Base-by-base conservation (phyloP, 1,284 basidiomycete species). In the Coniophora puteana region DNA sequence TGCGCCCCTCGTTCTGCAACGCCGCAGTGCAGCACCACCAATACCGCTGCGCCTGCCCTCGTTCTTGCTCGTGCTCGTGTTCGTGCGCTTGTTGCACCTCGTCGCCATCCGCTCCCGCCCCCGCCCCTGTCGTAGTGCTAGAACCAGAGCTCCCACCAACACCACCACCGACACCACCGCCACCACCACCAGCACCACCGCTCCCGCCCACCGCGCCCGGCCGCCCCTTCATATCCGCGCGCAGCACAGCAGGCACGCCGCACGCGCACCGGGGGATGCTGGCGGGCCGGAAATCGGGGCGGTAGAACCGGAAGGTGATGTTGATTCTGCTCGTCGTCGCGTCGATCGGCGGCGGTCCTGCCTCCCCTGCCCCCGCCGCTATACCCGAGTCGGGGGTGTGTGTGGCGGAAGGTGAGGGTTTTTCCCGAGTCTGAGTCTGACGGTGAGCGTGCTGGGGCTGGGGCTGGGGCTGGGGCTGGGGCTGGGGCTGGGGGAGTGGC, bases 1-100 rank as follows among this genome's bases (percentile, higher is more conserved):
- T 86, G 61, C 92, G 90, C 17, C 89, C 81, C 14, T 89, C 81
- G 44, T 90, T 91, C 62, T 88, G 82, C 13, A 82, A 82, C 0
- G 84, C 84, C 8, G 80, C 83, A 55, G 89, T 87, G 54, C 92
- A 94, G 35, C 79, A 73, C 90, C 93, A 94, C 79, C 91, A 93
- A 56, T 88, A 93, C 35, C 74, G 71, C 58, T 76, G 73, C 2
- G 65, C 68, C 43, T 66, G 54, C 5, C 66, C 71, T n/a, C n/a
- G n/a, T n/a, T n/a, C n/a, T n/a, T n/a, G n/a, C n/a, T n/a, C n/a
- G n/a, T n/a, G n/a, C n/a, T n/a, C n/a, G n/a, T n/a, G n/a, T 47
- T 69, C 68, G 30, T 58, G 66, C 36, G n/a, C n/a, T n/a, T n/a
- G n/a, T n/a, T n/a, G n/a, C n/a, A n/a, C n/a, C n/a, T n/a, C n/a